Conservation (phyloP, 352 stramenopile genomes). For the Pythium oligandrum region DNA sequence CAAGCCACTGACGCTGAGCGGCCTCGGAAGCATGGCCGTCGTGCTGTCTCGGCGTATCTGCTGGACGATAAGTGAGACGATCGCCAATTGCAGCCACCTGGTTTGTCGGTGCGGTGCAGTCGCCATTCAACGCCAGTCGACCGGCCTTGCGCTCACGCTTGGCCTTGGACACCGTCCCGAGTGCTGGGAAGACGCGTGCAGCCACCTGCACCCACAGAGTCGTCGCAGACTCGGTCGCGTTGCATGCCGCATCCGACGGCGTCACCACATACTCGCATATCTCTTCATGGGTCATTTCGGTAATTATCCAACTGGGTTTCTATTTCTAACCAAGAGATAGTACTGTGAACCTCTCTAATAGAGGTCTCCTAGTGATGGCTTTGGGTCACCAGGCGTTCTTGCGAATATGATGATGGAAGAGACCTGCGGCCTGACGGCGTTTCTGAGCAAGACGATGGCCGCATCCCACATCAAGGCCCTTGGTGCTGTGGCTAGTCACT, state of each 20-base stretch:
- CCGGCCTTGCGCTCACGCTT: slow-evolving; percentile 48
- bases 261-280: slow-evolving; percentile 10
- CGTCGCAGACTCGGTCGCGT: not conserved
- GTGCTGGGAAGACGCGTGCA: slow-evolving; percentile 33
- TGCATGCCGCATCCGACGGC: slow-evolving; percentile 1
- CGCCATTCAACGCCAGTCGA: slow-evolving; percentile 37
- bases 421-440: no score
- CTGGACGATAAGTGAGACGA: slow-evolving; percentile 20
- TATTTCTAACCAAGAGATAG: no score
- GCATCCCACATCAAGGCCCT: no score
- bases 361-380: no score
- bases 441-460: no score
- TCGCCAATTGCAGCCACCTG: slow-evolving; percentile 22
- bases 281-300: no score
- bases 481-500: no score
- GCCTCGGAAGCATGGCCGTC: not conserved
- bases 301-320: no score
- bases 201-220: slow-evolving; percentile 44
- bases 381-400: no score
- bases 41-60: not conserved
- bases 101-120: slow-evolving; percentile 28
- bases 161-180: slow-evolving; percentile 58
- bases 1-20: slow-evolving; percentile 21
- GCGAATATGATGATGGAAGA: no score
- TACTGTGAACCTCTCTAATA: no score